These are phyloP conservation scores for Parafenestella ontariensis DNA, from an alignment of 2,329 filamentous ascomycete species.

Conservation along the genomic window DNA sequence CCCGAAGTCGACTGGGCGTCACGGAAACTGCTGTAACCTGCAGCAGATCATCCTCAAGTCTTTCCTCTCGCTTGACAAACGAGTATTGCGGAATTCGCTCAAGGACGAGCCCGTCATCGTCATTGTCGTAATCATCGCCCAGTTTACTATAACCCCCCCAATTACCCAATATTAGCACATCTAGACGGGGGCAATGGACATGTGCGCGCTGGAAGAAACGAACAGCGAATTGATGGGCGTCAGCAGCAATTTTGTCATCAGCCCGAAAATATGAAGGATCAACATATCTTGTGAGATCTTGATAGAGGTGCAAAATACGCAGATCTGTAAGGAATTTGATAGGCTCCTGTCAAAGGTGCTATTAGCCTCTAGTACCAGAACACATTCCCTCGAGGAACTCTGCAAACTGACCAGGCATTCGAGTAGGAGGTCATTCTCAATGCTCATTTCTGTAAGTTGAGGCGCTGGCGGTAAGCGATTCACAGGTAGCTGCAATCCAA, in stretches of 20 bases:
- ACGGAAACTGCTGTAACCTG: not conserved
- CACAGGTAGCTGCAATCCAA: not conserved
- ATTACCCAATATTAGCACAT: conserved; percentile 5
- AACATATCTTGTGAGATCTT: not conserved
- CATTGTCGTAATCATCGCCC: not conserved
- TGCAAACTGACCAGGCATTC: conserved; percentile 3
- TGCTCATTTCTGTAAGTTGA: not conserved
- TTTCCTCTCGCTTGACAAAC: not conserved
- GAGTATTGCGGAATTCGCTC: not conserved
- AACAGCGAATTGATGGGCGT: conserved; percentile 1
- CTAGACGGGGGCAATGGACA: not conserved
- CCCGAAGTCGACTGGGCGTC: not conserved
- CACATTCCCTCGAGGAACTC: no score
- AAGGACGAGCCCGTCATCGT: not conserved
- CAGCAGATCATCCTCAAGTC: not conserved
- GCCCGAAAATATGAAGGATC: not conserved
- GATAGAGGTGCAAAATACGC: conserved; percentile 8
- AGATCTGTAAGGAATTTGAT: conserved; percentile 7
- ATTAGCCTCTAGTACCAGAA: not conserved
- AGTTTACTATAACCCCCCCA: not conserved
- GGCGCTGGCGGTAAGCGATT: not conserved
- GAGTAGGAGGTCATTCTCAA: not conserved
- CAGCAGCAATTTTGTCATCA: not conserved
- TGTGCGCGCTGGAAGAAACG: conserved; percentile 7
- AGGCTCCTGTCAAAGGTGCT: not conserved